Conservation (phyloP, 345 rosid genomes). For the Erucastrum elatum region DNA sequence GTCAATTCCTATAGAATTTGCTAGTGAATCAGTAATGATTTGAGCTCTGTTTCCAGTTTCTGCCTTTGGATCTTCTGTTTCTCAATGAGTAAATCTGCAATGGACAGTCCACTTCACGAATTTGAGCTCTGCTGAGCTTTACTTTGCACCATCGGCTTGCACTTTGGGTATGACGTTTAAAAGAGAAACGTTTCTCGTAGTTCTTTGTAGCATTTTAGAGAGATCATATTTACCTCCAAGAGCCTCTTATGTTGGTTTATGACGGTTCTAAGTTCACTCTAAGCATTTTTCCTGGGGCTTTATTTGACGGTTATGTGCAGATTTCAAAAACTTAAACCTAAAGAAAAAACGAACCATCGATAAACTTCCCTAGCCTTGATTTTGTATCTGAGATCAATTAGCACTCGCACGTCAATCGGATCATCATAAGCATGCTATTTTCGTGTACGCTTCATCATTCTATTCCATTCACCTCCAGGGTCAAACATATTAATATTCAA, state of each 20-base stretch:
- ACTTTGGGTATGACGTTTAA: slow-evolving; percentile 42
- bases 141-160: slow-evolving; percentile 48
- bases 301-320: background rate
- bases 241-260: too few relatives aligned
- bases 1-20: background rate
- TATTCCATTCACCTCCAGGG: background rate
- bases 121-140: background rate
- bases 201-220: too few relatives aligned
- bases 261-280: too few relatives aligned
- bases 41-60: too few relatives aligned
- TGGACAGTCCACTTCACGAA: too few relatives aligned
- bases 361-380: background rate
- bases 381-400: background rate
- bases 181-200: too few relatives aligned
- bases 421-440: background rate
- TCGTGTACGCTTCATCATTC: background rate
- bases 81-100: too few relatives aligned
- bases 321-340: background rate
- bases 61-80: too few relatives aligned
- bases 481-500: background rate
- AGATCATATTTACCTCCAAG: too few relatives aligned
- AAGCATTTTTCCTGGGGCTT: too few relatives aligned
- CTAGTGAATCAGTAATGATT: background rate
- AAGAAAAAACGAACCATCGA: background rate
- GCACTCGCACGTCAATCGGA: background rate